phyloP scores from a whole-genome alignment of 495 filamentous ascomycete species.

The Penicillium egyptiacum region DNA sequence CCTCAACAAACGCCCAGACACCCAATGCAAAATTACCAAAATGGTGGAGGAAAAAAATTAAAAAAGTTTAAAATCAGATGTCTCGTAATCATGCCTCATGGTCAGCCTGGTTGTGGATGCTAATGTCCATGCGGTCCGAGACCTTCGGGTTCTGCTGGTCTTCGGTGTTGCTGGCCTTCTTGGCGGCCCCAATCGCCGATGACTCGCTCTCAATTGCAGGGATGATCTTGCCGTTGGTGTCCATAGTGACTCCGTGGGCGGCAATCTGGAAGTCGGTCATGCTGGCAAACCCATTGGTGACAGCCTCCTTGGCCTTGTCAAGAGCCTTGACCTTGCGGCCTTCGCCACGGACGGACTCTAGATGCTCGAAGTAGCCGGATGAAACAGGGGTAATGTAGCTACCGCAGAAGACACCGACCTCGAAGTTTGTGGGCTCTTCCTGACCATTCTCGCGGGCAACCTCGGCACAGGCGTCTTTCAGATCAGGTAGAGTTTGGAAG shows the following conservation, averaged over 20 bases:
- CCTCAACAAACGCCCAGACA: conserved; percentile 17
- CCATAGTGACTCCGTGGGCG: conserved; percentile 60
- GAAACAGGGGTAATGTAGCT: conserved; percentile 82
- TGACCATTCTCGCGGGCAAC: conserved; percentile 55
- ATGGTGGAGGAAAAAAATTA: conserved; percentile 7
- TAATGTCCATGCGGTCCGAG: conserved; percentile 59
- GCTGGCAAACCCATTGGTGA: conserved; percentile 63
- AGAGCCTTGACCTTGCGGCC: conserved; percentile 69
- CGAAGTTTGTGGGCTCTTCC: conserved; percentile 63
- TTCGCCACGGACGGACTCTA: conserved; percentile 74
- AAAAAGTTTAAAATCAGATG: conserved; percentile 5
- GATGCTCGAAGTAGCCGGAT: conserved; percentile 82
- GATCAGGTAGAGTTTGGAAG: conserved; percentile 82
- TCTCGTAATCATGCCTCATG: conserved; percentile 30
- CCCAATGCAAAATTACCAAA: conserved; percentile 15
- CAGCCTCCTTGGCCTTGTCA: conserved; percentile 66
- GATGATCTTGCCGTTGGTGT: conserved; percentile 57
- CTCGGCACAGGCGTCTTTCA: conserved; percentile 77
- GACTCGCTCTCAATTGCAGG: conserved; percentile 30
- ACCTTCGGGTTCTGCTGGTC: conserved; percentile 38
- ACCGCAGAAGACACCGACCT: conserved; percentile 96
- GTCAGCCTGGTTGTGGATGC: conserved; percentile 59
- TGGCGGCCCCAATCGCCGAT: not conserved
- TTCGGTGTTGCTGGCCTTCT: conserved; percentile 22
- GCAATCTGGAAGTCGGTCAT: conserved; percentile 62